Evolutionary conservation across 768 basidiomycete species (phyloP).

Genomic region (Antrodiella citrinella): DNA sequence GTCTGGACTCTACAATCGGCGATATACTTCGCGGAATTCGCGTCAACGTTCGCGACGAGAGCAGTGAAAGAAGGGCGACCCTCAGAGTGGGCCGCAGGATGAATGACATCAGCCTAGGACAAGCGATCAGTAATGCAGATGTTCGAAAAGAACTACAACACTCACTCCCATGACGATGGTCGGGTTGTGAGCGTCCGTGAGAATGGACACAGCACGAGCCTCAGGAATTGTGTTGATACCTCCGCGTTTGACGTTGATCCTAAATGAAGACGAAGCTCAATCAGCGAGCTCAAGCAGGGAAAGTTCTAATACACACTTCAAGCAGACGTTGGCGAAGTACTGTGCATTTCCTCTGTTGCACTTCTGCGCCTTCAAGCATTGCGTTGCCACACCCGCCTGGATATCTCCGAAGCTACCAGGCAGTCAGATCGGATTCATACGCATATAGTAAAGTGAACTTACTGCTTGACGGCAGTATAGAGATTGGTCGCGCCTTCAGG

Average conservation of each 20-base stretch:
- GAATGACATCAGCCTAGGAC: slow-evolving; percentile 66
- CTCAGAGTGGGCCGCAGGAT: slow-evolving; percentile 73
- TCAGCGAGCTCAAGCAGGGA: background rate
- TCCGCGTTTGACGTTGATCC: slow-evolving; percentile 79
- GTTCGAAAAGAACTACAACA: background rate
- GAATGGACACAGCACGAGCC: slow-evolving; percentile 49
- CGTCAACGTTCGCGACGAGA: slow-evolving; percentile 75
- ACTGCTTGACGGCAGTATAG: slow-evolving; percentile 77
- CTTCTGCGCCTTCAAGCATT: slow-evolving; percentile 64
- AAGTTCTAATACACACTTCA: slow-evolving; percentile 72
- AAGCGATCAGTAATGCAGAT: background rate
- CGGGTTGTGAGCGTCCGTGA: slow-evolving; percentile 65
- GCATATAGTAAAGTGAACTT: slow-evolving; percentile 18
- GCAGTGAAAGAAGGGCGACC: slow-evolving; percentile 77
- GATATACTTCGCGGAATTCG: slow-evolving; percentile 63
- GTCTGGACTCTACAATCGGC: slow-evolving; percentile 56
- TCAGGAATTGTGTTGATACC: slow-evolving; percentile 79
- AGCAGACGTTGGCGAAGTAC: slow-evolving; percentile 73
- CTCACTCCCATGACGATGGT: slow-evolving; percentile 70
- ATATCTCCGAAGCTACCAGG: slow-evolving; percentile 67
- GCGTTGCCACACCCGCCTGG: slow-evolving; percentile 67
- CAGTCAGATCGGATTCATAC: too few relatives aligned
- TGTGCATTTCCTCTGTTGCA: slow-evolving; percentile 62
- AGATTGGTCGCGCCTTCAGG: slow-evolving; percentile 72
- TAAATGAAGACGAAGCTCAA: slow-evolving; percentile 21